These are phyloP conservation scores for Anaeromyces robustus DNA, from an alignment of 192 early-diverging fungal genomes.

Conservation along the genomic window DNA sequence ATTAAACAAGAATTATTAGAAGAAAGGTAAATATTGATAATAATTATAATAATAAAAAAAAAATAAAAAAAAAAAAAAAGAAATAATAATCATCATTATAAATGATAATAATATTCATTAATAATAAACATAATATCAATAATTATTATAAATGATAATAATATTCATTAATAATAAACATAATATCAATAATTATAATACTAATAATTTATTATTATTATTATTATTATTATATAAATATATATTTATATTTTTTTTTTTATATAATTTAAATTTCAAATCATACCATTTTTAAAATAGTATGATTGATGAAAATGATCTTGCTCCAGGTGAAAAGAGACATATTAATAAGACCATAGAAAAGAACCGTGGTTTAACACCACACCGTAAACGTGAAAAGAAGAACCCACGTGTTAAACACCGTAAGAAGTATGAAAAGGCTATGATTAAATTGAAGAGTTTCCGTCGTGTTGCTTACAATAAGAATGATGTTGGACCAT, in stretches of 20 bases:
- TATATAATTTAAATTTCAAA: too few species aligned
- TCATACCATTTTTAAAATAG: neutral
- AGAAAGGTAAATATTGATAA: neutral
- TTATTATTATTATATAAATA: neutral
- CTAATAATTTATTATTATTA: too few species aligned
- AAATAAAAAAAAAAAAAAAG: slow-evolving; percentile 18
- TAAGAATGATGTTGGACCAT: slow-evolving; percentile 42
- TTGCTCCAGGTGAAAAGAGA: slow-evolving; percentile 52
- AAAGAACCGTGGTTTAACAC: slow-evolving; percentile 90
- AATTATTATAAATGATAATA: too few species aligned
- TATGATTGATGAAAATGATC: slow-evolving; percentile 21
- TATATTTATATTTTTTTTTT: neutral
- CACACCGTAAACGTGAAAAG: slow-evolving; percentile 77
- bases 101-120: slow-evolving; percentile 7
- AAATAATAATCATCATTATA: slow-evolving; percentile 17
- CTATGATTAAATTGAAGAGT: slow-evolving; percentile 76
- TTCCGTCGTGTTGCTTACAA: slow-evolving; percentile 53
- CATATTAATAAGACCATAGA: slow-evolving; percentile 73
- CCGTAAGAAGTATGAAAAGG: slow-evolving; percentile 71
- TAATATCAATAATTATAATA: too few species aligned
- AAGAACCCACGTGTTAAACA: slow-evolving; percentile 92
- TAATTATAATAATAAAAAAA: slow-evolving; percentile 13
- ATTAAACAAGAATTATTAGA: neutral
- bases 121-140: too few species aligned
- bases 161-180: too few species aligned